phyloP scores from a whole-genome alignment of 1,139 yeast species.

The Trichomonascaceae sp. region DNA sequence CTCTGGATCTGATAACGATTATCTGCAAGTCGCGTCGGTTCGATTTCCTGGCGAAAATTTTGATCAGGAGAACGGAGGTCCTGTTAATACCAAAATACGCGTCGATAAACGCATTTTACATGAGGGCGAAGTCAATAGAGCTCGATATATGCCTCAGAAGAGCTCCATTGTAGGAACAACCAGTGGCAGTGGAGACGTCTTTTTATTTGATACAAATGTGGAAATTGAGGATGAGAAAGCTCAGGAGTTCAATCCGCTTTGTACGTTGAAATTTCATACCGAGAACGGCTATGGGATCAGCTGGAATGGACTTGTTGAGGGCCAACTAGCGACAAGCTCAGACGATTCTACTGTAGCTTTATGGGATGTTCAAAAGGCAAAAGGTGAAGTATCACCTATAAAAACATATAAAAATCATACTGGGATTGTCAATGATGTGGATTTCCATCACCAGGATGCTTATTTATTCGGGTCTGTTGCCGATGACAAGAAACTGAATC shows the following conservation, averaged over 20 bases:
- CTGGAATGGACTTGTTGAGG: slow-evolving; percentile 43
- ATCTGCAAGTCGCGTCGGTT: slow-evolving; percentile 65
- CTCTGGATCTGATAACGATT: slow-evolving; percentile 68
- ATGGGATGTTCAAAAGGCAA: slow-evolving; percentile 45
- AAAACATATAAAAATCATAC: slow-evolving; percentile 25
- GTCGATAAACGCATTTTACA: slow-evolving; percentile 30
- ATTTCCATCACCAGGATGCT: slow-evolving; percentile 43
- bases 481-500: slow-evolving; percentile 61
- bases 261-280: slow-evolving; percentile 49
- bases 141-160: slow-evolving; percentile 73
- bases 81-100: slow-evolving; percentile 11
- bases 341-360: slow-evolving; percentile 63
- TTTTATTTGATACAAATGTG: slow-evolving; percentile 50
- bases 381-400: slow-evolving; percentile 17
- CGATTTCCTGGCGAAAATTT: slow-evolving; percentile 45
- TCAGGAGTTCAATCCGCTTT: slow-evolving; percentile 9
- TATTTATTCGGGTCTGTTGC: slow-evolving; percentile 65
- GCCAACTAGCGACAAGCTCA: slow-evolving; percentile 54
- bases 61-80: slow-evolving; percentile 21
- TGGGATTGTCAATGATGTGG: slow-evolving; percentile 36
- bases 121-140: slow-evolving; percentile 67
- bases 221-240: slow-evolving; percentile 26
- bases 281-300: slow-evolving; percentile 67
- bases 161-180: slow-evolving; percentile 65
- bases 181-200: slow-evolving; percentile 66